A percentile compares a stretch with the other conserved stretches of the same genome.
Evolutionary conservation across 2,329 filamentous ascomycete genomes (phyloP).

Genomic region (Fusarium paranaense): DNA sequence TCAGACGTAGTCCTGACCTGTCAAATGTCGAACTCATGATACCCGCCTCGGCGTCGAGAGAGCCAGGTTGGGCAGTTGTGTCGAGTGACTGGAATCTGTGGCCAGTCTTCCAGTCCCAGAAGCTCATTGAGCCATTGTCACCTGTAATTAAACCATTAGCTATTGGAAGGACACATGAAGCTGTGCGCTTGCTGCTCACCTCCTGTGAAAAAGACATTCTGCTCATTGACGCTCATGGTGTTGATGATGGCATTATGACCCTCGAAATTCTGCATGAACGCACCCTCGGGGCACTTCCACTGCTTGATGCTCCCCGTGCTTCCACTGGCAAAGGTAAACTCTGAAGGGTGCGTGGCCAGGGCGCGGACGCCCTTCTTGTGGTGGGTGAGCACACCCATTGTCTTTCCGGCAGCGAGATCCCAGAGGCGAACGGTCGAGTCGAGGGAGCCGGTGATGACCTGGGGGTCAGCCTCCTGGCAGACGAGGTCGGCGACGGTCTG

Average conservation of each 20-base stretch:
- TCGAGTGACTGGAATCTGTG: constrained; percentile 91
- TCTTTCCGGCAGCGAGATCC: constrained; percentile 96
- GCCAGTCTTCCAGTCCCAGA: constrained; percentile 99
- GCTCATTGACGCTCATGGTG: constrained; percentile 90
- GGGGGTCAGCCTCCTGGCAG: constrained; percentile 96
- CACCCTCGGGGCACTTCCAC: constrained; percentile 98
- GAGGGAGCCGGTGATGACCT: constrained; percentile 92
- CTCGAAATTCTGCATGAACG: constrained; percentile 99
- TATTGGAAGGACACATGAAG: background rate
- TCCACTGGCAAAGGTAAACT: constrained; percentile 96
- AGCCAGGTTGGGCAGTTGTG: constrained; percentile 93
- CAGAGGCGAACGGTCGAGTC: constrained; percentile 92
- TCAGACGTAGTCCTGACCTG: constrained; percentile 85
- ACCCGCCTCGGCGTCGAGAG: constrained; percentile 91
- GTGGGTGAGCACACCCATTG: constrained; percentile 94
- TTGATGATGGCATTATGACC: constrained; percentile 98
- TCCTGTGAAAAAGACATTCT: constrained; percentile 94
- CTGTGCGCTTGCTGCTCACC: constrained; percentile 53
- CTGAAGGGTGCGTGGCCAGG: constrained; percentile 85
- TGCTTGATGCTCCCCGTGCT: constrained; percentile 97
- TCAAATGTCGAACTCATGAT: constrained; percentile 97
- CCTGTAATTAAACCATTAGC: constrained; percentile 50
- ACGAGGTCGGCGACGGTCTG: constrained; percentile 89
- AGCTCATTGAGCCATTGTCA: constrained; percentile 95
- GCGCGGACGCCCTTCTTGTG: constrained; percentile 97